Conservation (phyloP, 2,329 filamentous ascomycete species). For the Penicillium sp. region DNA sequence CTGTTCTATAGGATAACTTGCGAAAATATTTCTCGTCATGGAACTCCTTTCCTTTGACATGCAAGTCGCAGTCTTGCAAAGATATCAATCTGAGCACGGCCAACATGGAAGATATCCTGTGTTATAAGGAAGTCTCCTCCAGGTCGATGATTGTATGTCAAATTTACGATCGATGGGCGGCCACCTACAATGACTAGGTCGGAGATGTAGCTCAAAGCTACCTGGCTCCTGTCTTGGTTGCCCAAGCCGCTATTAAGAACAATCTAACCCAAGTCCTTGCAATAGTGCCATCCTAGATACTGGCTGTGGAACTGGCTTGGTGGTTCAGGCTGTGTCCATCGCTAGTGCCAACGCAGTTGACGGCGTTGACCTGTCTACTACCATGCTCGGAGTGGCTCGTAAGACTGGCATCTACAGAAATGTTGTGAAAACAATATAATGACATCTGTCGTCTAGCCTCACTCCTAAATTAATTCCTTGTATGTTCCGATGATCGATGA, state of each 20-base stretch:
- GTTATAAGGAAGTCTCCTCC: constrained; percentile 45
- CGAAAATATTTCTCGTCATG: no score
- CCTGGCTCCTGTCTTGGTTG: constrained; percentile 42
- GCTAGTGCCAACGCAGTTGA: constrained; percentile 49
- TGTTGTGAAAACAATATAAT: no score
- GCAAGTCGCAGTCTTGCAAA: neutral
- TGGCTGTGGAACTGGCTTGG: constrained; percentile 57
- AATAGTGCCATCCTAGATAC: constrained; percentile 49
- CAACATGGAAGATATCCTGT: constrained; percentile 48
- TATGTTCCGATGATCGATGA: no score
- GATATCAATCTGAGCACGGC: constrained; percentile 42
- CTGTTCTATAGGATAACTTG: no score
- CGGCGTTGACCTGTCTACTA: constrained; percentile 53
- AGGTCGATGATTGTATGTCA: constrained; percentile 39
- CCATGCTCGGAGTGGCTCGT: constrained; percentile 55
- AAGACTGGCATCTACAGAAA: constrained; percentile 49
- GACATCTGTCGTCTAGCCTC: no score
- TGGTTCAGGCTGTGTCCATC: constrained; percentile 48
- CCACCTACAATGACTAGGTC: constrained; percentile 45
- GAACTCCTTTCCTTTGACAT: no score
- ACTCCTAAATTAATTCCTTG: no score
- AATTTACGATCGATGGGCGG: constrained; percentile 50
- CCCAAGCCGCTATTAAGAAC: constrained; percentile 30
- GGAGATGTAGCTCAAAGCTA: constrained; percentile 38
- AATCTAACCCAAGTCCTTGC: constrained; percentile 10